Conservation (phyloP, 805 yeast species). For the Teunomyces tritomae region DNA sequence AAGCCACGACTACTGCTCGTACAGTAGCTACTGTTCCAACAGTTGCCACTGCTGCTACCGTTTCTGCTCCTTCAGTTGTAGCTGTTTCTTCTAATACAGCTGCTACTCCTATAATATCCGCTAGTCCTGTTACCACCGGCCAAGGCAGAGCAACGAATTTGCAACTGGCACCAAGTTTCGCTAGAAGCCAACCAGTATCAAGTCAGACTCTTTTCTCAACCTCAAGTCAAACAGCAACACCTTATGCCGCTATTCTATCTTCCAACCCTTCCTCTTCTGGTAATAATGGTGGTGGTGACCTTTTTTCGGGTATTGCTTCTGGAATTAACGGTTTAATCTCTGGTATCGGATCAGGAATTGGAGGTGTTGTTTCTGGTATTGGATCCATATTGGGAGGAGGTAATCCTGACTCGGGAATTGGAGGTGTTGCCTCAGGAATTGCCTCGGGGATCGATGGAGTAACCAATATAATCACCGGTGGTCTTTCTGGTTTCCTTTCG, state of each 20-base stretch:
- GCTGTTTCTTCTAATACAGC: too few relatives aligned
- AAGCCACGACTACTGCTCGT: not conserved
- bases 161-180: not conserved
- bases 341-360: not conserved
- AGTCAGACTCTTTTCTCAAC: not conserved
- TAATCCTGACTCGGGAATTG: not conserved
- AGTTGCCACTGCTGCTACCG: too few relatives aligned
- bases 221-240: not conserved
- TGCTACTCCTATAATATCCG: too few relatives aligned
- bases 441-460: not conserved
- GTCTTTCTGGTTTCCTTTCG: conserved; percentile 1
- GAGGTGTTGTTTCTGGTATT: not conserved
- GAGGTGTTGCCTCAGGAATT: not conserved
- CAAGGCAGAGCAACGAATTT: too few relatives aligned
- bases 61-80: too few relatives aligned
- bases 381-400: not conserved
- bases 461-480: conserved; percentile 1
- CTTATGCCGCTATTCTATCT: not conserved
- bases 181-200: not conserved
- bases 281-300: not conserved
- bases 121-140: too few relatives aligned
- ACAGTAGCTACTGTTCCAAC: not conserved
- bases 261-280: not conserved
- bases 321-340: not conserved
- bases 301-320: not conserved